phyloP scores from a whole-genome alignment of 768 basidiomycete genomes.

The Calocera viscosa region DNA sequence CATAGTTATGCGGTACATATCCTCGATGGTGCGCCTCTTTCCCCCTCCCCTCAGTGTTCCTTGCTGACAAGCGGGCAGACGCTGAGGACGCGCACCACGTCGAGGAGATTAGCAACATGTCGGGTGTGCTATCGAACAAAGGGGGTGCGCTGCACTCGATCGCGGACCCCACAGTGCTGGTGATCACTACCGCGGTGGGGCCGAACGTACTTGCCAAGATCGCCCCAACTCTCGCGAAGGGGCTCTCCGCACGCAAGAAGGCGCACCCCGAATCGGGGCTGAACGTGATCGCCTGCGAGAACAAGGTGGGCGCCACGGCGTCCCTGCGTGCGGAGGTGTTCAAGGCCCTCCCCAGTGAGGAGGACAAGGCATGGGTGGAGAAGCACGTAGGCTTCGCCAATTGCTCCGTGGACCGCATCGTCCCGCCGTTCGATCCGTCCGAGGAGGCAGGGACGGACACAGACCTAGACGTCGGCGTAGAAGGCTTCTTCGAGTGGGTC shows the following conservation, averaged over 20 bases:
- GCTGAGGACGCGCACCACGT: neutral
- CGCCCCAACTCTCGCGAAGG: slow-evolving; percentile 28
- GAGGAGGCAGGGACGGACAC: slow-evolving; percentile 14
- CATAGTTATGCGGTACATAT: slow-evolving; percentile 27
- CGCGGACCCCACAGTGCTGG: slow-evolving; percentile 19
- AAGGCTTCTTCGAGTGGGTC: slow-evolving; percentile 34
- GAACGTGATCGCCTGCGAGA: slow-evolving; percentile 34
- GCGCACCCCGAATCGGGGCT: slow-evolving; percentile 19
- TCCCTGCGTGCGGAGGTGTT: slow-evolving; percentile 25
- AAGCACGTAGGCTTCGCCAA: slow-evolving; percentile 32
- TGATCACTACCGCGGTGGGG: slow-evolving; percentile 33
- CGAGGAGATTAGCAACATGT: slow-evolving; percentile 12
- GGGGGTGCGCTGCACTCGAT: slow-evolving; percentile 17
- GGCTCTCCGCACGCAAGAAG: slow-evolving; percentile 24
- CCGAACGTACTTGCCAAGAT: slow-evolving; percentile 28
- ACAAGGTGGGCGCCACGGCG: slow-evolving; percentile 30
- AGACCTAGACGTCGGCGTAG: slow-evolving; percentile 31
- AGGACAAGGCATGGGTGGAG: slow-evolving; percentile 24
- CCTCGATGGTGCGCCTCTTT: slow-evolving; percentile 20
- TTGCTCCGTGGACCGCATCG: slow-evolving; percentile 35
- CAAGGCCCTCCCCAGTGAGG: slow-evolving; percentile 22
- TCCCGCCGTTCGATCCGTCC: slow-evolving; percentile 19
- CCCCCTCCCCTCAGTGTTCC: neutral
- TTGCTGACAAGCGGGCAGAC: neutral
- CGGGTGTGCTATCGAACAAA: slow-evolving; percentile 18